Percentiles rank a stretch among this genome's conserved stretches.
Evolutionary conservation across 2,329 filamentous ascomycete species (phyloP).

Genomic region (Diaporthe batatas): DNA sequence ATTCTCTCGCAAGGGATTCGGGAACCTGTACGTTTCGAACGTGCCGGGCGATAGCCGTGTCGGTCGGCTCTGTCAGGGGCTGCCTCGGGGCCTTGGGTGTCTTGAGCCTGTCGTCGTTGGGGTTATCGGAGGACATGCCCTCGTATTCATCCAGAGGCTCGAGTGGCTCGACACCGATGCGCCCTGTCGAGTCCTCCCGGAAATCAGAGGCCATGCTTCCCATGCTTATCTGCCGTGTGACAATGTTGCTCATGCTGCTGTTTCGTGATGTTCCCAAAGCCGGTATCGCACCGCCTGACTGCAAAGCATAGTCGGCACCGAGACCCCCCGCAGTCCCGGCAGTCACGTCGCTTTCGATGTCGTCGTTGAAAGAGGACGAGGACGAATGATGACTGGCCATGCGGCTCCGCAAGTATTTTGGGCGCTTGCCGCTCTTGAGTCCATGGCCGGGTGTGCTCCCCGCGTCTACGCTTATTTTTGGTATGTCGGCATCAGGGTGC

Average conservation of each 20-base stretch:
- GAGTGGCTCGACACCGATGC: conserved; percentile 58
- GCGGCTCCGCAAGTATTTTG: conserved; percentile 70
- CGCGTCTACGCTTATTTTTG: conserved; percentile 55
- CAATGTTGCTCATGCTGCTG: conserved; percentile 62
- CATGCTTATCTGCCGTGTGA: conserved; percentile 85
- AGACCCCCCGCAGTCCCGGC: conserved; percentile 59
- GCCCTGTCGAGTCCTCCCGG: conserved; percentile 63
- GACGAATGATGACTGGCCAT: conserved; percentile 72
- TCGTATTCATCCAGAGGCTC: conserved; percentile 65
- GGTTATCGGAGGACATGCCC: conserved; percentile 45
- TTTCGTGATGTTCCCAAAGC: conserved; percentile 61
- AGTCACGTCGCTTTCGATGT: conserved; percentile 80
- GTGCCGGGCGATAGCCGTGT: conserved; percentile 89
- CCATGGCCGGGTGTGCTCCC: conserved; percentile 62
- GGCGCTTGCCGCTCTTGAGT: conserved; percentile 61
- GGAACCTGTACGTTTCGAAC: conserved; percentile 92
- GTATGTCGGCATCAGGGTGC: conserved; percentile 52
- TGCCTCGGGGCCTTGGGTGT: conserved; percentile 77
- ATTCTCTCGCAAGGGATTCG: conserved; percentile 88
- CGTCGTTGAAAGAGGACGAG: conserved; percentile 71
- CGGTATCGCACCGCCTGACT: conserved; percentile 82
- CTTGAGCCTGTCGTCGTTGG: conserved; percentile 64
- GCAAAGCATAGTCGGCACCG: conserved; percentile 82
- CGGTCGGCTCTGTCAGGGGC: conserved; percentile 77
- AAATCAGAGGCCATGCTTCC: conserved; percentile 90